Evolutionary conservation across 352 stramenopile genomes (phyloP).

Genomic region (Pythium scleroteichum): DNA sequence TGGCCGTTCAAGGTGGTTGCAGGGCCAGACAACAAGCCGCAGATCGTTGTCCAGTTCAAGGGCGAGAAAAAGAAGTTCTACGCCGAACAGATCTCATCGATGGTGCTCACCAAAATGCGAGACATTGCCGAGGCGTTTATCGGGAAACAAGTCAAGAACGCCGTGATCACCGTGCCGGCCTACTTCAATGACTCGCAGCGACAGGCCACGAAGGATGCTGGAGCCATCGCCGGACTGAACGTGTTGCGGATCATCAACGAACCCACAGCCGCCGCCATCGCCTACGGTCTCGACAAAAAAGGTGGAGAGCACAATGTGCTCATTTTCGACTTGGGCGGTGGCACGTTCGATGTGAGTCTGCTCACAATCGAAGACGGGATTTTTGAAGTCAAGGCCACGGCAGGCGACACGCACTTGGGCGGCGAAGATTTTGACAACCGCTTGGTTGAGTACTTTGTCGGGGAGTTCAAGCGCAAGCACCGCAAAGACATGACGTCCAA

Average conservation of each 20-base stretch:
- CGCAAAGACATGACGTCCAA: slow-evolving; percentile 89
- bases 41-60: slow-evolving; percentile 40
- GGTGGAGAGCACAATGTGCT: slow-evolving; percentile 93
- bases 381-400: slow-evolving; percentile 96
- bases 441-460: slow-evolving; percentile 92
- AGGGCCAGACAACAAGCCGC: slow-evolving; percentile 48
- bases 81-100: slow-evolving; percentile 67
- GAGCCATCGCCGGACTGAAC: slow-evolving; percentile 31
- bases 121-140: slow-evolving; percentile 39
- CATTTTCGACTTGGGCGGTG: slow-evolving; percentile 96
- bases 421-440: slow-evolving; percentile 96
- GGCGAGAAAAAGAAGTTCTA: slow-evolving; percentile 56
- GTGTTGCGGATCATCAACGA: slow-evolving; percentile 90
- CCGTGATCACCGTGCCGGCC: slow-evolving; percentile 29
- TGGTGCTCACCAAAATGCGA: slow-evolving; percentile 63
- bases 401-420: slow-evolving; percentile 92
- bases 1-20: slow-evolving; percentile 60
- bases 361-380: slow-evolving; percentile 95
- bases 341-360: slow-evolving; percentile 94
- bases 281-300: slow-evolving; percentile 96
- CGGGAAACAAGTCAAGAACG: slow-evolving; percentile 32
- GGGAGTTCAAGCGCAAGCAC: slow-evolving; percentile 92
- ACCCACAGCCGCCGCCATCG: slow-evolving; percentile 92
- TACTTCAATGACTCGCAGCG: slow-evolving; percentile 36
- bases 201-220: slow-evolving; percentile 32